Percentiles rank a stretch among this genome's conserved stretches.
phyloP scores from a whole-genome alignment of 106 monocot genomes.

The Dioscorea zingiberensis region DNA sequence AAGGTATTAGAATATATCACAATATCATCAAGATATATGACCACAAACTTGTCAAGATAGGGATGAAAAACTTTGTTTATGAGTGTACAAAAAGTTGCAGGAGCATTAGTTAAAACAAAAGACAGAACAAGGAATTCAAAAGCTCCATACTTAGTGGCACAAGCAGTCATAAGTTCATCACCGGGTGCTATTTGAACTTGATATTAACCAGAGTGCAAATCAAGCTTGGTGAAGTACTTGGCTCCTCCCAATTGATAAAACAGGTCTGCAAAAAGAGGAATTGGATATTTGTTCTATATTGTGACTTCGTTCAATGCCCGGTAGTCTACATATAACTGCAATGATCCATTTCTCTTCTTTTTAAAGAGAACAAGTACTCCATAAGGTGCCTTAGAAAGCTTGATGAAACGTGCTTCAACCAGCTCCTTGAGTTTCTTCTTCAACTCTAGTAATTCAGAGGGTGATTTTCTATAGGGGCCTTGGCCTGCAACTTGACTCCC shows the following conservation, averaged over 20 bases:
- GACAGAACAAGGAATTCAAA: slow-evolving; percentile 2
- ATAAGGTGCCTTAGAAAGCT: not conserved
- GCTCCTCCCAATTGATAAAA: not conserved
- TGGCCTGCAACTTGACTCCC: not conserved
- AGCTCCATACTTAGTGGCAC: not conserved
- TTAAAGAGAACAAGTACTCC: not conserved
- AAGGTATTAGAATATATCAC: not conserved
- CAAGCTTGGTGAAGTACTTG: not conserved
- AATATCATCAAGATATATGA: not conserved
- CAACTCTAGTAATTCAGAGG: not conserved
- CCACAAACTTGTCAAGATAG: not conserved
- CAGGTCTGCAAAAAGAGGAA: not conserved
- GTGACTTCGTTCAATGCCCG: not conserved
- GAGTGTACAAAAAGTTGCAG: not conserved
- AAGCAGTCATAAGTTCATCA: not conserved
- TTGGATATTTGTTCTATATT: not conserved
- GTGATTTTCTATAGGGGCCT: not conserved
- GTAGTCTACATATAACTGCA: not conserved
- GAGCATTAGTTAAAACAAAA: slow-evolving; percentile 1
- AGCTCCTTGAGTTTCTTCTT: not conserved
- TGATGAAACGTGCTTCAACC: not conserved
- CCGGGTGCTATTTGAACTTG: not conserved
- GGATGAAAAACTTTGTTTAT: not conserved
- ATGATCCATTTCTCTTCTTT: not conserved
- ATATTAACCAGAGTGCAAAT: not conserved